phyloP scores from a whole-genome alignment of 2,329 filamentous ascomycete genomes.

The Ophiostoma quercus region DNA sequence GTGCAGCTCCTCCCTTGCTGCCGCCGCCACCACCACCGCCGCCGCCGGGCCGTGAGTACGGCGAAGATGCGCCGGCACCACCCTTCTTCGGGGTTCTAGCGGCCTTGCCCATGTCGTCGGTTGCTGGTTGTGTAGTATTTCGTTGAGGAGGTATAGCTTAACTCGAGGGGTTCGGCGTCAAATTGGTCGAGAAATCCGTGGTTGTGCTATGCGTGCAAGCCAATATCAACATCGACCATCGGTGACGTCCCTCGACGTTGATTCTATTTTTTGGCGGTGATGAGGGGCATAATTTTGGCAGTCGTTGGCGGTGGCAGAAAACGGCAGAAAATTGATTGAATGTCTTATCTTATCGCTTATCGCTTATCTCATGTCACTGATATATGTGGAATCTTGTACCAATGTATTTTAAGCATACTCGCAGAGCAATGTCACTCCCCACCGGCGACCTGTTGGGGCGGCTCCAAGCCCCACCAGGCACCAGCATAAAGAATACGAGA shows the following conservation, averaged over 20 bases:
- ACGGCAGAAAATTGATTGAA: neutral
- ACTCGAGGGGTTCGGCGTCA: too few relatives aligned
- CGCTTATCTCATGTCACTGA: neutral
- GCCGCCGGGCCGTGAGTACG: conserved; percentile 33
- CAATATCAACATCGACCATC: neutral
- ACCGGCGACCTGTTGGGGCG: neutral
- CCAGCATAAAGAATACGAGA: conserved; percentile 11
- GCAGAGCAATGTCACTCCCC: neutral
- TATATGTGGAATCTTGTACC: neutral
- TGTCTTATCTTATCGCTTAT: conserved; percentile 20
- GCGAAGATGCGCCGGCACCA: conserved; percentile 32
- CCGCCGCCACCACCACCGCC: neutral
- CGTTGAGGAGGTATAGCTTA: too few relatives aligned
- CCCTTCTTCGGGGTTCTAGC: conserved; percentile 38
- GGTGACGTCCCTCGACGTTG: conserved; percentile 4
- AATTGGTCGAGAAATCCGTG: neutral
- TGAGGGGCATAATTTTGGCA: conserved; percentile 26
- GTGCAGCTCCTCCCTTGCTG: conserved; percentile 23
- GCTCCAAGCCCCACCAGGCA: conserved; percentile 20
- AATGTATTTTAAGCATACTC: neutral
- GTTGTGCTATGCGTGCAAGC: conserved; percentile 7
- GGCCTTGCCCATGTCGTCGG: conserved; percentile 39
- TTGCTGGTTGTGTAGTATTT: neutral
- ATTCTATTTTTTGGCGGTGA: conserved; percentile 28
- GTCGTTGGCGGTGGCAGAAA: conserved; percentile 13